Conservation (phyloP, 768 basidiomycete species). For the Trametes cubensis region DNA sequence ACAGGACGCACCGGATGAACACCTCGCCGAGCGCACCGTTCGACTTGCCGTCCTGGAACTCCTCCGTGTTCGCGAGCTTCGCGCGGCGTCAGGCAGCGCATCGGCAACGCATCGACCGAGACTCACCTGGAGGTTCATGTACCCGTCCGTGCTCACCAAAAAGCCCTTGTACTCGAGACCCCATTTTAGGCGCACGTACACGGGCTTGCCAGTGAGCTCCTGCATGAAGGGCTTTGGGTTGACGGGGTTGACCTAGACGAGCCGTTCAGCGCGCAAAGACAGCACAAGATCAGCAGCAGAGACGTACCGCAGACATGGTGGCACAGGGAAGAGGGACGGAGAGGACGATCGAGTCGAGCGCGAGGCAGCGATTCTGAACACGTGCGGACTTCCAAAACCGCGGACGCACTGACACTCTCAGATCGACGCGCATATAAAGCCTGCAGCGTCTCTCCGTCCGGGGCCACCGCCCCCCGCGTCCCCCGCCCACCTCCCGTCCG, state of each 20-base stretch:
- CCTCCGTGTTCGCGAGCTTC: constrained; percentile 98
- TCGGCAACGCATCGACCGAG: not conserved
- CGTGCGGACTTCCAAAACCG: constrained; percentile 47
- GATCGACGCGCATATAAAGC: constrained; percentile 30
- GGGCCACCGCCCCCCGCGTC: constrained; percentile 20
- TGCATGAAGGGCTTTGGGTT: constrained; percentile 99
- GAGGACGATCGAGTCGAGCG: constrained; percentile 15
- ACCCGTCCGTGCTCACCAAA: constrained; percentile 97
- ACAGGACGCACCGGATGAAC: constrained; percentile 80
- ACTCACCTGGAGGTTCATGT: constrained; percentile 97
- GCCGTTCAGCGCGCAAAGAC: not conserved
- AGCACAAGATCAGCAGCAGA: not conserved
- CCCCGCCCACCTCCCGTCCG: constrained; percentile 5
- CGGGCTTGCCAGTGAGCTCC: constrained; percentile 96
- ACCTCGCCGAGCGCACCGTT: constrained; percentile 98
- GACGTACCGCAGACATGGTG: constrained; percentile 68
- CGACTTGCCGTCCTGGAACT: constrained; percentile 94
- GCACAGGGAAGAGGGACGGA: constrained; percentile 39
- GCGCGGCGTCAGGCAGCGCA: not conserved
- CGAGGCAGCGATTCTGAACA: constrained; percentile 29
- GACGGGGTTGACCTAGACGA: constrained; percentile 77
- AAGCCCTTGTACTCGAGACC: constrained; percentile 99
- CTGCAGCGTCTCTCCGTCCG: constrained; percentile 23
- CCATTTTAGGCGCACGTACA: constrained; percentile 97
- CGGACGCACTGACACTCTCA: constrained; percentile 18